phyloP scores from a whole-genome alignment of 305 asterid species.

The Ajuga reptans region DNA sequence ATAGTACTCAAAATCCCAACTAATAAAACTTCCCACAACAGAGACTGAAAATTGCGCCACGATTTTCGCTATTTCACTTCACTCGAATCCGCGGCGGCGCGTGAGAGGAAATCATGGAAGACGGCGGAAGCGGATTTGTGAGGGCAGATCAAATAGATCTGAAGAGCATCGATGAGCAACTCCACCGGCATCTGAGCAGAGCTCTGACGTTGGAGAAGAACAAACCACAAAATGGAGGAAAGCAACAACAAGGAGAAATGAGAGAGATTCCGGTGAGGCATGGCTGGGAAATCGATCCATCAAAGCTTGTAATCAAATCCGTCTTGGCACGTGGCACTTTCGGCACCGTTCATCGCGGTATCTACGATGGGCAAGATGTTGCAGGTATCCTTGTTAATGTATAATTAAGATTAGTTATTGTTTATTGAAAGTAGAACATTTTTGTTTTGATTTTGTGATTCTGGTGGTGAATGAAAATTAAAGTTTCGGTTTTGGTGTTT shows the following conservation, averaged over 20 bases:
- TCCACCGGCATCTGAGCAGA: slow-evolving; percentile 52
- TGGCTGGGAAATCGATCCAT: slow-evolving; percentile 73
- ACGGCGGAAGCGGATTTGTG: slow-evolving; percentile 33
- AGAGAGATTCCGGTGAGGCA: slow-evolving; percentile 49
- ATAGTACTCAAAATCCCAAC: slow-evolving; percentile 24
- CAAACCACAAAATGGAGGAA: slow-evolving; percentile 17
- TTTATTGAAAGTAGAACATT: background rate
- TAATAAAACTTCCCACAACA: slow-evolving; percentile 26
- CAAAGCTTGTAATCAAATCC: slow-evolving; percentile 52
- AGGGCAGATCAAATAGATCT: slow-evolving; percentile 81
- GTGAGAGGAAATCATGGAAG: slow-evolving; percentile 24
- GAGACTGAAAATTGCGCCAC: slow-evolving; percentile 18
- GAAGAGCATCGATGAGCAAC: slow-evolving; percentile 62
- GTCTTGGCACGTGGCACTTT: slow-evolving; percentile 67
- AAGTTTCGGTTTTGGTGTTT: no score
- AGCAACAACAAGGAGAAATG: slow-evolving; percentile 13
- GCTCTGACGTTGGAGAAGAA: slow-evolving; percentile 47
- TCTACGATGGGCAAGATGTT: slow-evolving; percentile 62
- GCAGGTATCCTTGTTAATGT: slow-evolving; percentile 35
- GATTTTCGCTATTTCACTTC: background rate
- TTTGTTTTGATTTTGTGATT: background rate
- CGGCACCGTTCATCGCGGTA: slow-evolving; percentile 76
- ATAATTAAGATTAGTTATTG: no score
- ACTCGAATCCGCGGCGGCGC: slow-evolving; percentile 7
- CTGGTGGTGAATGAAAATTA: background rate